Conservation (phyloP, 169 alveolate species). For the Plasmodium gonderi region DNA sequence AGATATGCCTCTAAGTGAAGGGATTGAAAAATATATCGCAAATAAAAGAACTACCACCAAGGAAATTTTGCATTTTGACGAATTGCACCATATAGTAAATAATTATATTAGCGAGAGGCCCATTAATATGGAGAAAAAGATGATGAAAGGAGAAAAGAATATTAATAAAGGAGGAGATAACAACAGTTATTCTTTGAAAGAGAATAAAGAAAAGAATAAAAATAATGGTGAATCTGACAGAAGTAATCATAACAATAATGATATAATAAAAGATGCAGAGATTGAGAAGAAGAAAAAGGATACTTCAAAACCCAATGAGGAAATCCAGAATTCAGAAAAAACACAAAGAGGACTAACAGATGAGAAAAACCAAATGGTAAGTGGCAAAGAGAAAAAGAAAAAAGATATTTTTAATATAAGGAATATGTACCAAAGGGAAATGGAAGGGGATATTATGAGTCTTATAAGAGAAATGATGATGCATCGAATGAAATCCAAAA, state of each 20-base stretch:
- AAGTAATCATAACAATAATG: neutral
- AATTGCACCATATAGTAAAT: neutral
- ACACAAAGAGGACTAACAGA: neutral
- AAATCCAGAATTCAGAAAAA: neutral
- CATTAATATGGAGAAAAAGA: too few relatives aligned
- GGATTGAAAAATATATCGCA: neutral
- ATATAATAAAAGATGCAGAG: neutral
- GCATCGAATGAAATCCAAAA: neutral
- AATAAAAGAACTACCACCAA: neutral
- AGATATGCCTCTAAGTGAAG: neutral
- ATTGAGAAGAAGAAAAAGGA: too few relatives aligned
- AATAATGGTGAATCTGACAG: neutral
- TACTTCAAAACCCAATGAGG: neutral
- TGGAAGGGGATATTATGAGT: constrained; percentile 14
- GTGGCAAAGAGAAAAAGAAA: constrained; percentile 9
- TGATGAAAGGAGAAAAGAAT: neutral
- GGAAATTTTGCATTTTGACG: neutral
- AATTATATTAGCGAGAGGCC: neutral
- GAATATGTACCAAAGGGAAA: neutral
- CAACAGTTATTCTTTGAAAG: neutral
- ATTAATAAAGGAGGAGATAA: neutral
- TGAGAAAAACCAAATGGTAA: neutral
- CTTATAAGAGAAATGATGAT: constrained; percentile 19
- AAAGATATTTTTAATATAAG: constrained; percentile 1
- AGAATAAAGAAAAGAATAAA: neutral